Evolutionary conservation across 306 rosid species (phyloP).

Genomic region (Purshia tridentata): DNA sequence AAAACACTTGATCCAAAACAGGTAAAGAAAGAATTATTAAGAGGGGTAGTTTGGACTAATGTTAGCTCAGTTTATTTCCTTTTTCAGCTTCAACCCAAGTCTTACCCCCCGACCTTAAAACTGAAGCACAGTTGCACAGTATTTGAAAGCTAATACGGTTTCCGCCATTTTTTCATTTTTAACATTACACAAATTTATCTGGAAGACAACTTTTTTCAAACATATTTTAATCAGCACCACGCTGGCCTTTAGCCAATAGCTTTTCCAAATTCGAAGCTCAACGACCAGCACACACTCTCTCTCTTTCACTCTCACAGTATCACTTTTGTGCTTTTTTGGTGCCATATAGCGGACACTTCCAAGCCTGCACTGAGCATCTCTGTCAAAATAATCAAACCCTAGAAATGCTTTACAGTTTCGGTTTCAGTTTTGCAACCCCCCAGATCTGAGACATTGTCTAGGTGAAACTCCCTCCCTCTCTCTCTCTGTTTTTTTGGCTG

Average conservation of each 20-base stretch:
- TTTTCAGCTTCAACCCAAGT: neutral
- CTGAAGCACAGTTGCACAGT: neutral
- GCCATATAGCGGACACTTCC: slow-evolving; percentile 35
- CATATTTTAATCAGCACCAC: slow-evolving; percentile 18
- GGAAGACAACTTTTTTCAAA: neutral
- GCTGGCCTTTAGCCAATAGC: slow-evolving; percentile 8
- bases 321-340: slow-evolving; percentile 33
- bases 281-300: slow-evolving; percentile 31
- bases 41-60: neutral
- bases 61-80: neutral
- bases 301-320: slow-evolving; percentile 18
- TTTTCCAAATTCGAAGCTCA: slow-evolving; percentile 31
- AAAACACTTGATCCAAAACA: neutral
- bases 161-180: slow-evolving; percentile 15
- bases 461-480: slow-evolving; percentile 3
- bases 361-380: slow-evolving; percentile 14
- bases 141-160: neutral
- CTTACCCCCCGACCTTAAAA: too few relatives aligned
- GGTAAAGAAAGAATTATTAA: neutral
- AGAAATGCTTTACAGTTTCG: slow-evolving; percentile 31
- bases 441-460: slow-evolving; percentile 50
- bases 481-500: slow-evolving; percentile 4
- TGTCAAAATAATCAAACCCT: slow-evolving; percentile 35
- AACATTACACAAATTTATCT: neutral
- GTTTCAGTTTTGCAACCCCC: slow-evolving; percentile 17